phyloP scores from a whole-genome alignment of 768 basidiomycete species.

The Suillus paluster region DNA sequence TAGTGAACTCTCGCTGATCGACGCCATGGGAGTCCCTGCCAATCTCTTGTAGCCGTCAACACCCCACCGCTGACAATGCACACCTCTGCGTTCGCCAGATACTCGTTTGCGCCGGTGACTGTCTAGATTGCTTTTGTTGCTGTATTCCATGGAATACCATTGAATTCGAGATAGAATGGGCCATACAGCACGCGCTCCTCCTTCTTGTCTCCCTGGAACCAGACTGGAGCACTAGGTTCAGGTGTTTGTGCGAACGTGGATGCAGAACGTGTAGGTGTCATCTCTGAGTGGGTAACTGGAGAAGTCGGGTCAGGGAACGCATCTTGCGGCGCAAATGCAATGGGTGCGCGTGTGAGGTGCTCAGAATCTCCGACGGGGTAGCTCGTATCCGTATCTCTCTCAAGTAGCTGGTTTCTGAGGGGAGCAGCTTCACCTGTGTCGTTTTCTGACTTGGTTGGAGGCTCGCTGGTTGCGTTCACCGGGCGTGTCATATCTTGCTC shows the following conservation, averaged over 20 bases:
- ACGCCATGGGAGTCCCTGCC: background rate
- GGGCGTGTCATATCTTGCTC: conserved; percentile 7
- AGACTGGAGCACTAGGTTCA: background rate
- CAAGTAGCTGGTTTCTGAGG: conserved; percentile 4
- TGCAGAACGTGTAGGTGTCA: background rate
- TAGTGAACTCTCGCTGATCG: background rate
- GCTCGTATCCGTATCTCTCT: conserved; percentile 12
- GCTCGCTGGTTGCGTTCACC: conserved; percentile 1
- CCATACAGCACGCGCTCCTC: conserved; percentile 19
- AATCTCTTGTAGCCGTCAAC: background rate
- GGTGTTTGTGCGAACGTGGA: conserved; percentile 1
- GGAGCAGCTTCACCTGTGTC: background rate
- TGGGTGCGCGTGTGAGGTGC: conserved; percentile 12
- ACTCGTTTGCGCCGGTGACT: background rate
- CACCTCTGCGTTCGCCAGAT: background rate
- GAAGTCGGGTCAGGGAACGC: conserved; percentile 28
- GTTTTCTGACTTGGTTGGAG: conserved; percentile 2
- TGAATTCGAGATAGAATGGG: conserved; percentile 24
- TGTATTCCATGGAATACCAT: background rate
- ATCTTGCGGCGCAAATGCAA: conserved; percentile 20
- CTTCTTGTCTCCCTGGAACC: background rate
- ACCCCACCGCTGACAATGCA: background rate
- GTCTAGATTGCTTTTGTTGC: conserved; percentile 1
- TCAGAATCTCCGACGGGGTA: conserved; percentile 28
- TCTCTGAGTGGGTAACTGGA: background rate